These are phyloP conservation scores for Saccharomyces paradoxus DNA, from an alignment of 805 yeast genomes.

Conservation along the genomic window DNA sequence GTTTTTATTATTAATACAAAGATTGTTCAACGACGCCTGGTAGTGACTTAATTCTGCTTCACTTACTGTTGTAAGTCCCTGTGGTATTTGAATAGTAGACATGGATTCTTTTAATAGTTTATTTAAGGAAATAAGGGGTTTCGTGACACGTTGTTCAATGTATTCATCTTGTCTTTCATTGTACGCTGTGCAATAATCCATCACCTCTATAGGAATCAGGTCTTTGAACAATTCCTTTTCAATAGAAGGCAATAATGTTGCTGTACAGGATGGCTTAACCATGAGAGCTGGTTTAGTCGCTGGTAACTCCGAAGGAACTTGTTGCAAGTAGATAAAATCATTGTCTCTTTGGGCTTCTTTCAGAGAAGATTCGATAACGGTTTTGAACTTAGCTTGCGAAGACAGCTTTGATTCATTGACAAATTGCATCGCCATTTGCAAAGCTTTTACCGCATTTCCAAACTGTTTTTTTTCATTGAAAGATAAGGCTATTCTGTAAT, in stretches of 20 bases:
- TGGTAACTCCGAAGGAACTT: slow-evolving; percentile 47
- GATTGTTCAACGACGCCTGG: slow-evolving; percentile 46
- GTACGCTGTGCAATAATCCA: slow-evolving; percentile 60
- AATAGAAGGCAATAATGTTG: slow-evolving; percentile 1
- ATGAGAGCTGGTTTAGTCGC: slow-evolving; percentile 41
- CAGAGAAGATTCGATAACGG: slow-evolving; percentile 38
- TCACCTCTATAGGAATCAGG: slow-evolving; percentile 57
- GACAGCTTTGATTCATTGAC: slow-evolving; percentile 30
- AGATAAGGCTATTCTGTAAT: slow-evolving; percentile 50
- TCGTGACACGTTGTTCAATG: slow-evolving; percentile 36
- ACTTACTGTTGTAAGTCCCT: slow-evolving; percentile 52
- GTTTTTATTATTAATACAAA: slow-evolving; percentile 40
- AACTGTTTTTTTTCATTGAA: slow-evolving; percentile 33
- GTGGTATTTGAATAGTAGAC: slow-evolving; percentile 47
- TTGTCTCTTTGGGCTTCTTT: slow-evolving; percentile 66
- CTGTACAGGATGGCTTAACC: slow-evolving; percentile 37
- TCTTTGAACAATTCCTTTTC: slow-evolving; percentile 41
- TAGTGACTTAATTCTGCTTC: slow-evolving; percentile 49
- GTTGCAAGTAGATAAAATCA: slow-evolving; percentile 65
- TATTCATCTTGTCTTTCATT: slow-evolving; percentile 55
- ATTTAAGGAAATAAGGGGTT: slow-evolving; percentile 44
- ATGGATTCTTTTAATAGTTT: slow-evolving; percentile 38
- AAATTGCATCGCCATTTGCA: slow-evolving; percentile 32
- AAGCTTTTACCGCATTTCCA: slow-evolving; percentile 61
- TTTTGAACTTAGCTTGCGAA: slow-evolving; percentile 34